These are phyloP conservation scores for Noccaea caerulescens DNA, from an alignment of 345 rosid genomes.

Conservation along the genomic window DNA sequence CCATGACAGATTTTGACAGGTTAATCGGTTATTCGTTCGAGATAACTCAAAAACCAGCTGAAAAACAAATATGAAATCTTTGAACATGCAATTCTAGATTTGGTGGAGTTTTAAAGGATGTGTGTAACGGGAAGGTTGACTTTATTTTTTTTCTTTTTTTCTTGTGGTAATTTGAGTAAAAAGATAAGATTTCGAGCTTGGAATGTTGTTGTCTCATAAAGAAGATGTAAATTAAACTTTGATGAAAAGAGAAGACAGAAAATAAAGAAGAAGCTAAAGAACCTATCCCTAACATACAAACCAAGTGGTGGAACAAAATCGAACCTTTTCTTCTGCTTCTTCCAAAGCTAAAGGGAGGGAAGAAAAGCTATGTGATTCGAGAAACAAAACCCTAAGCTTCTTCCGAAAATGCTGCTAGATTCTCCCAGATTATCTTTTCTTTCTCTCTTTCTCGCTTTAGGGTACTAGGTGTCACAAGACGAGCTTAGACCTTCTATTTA, in stretches of 20 bases:
- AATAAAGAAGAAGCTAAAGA: slow-evolving; percentile 42
- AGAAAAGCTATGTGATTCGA: background rate
- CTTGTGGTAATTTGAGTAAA: background rate
- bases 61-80: slow-evolving; percentile 11
- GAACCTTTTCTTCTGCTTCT: slow-evolving; percentile 33
- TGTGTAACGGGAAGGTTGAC: slow-evolving; percentile 3
- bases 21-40: slow-evolving; percentile 30
- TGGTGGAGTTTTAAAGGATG: background rate
- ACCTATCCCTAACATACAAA: slow-evolving; percentile 44
- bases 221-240: slow-evolving; percentile 20
- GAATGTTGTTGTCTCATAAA: slow-evolving; percentile 22
- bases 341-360: slow-evolving; percentile 20
- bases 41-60: slow-evolving; percentile 30
- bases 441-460: slow-evolving; percentile 13
- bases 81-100: slow-evolving; percentile 29
- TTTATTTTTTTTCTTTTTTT: background rate
- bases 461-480: too few relatives aligned
- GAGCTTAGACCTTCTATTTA: too few relatives aligned
- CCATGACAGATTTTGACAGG: slow-evolving; percentile 35
- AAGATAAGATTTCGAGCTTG: slow-evolving; percentile 22
- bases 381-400: slow-evolving; percentile 32
- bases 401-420: slow-evolving; percentile 27
- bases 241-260: slow-evolving; percentile 34
- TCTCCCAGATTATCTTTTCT: slow-evolving; percentile 1
- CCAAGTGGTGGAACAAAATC: slow-evolving; percentile 44